Evolutionary conservation across 2,329 filamentous ascomycete genomes (phyloP).

Genomic region (Fusarium euwallaceae): DNA sequence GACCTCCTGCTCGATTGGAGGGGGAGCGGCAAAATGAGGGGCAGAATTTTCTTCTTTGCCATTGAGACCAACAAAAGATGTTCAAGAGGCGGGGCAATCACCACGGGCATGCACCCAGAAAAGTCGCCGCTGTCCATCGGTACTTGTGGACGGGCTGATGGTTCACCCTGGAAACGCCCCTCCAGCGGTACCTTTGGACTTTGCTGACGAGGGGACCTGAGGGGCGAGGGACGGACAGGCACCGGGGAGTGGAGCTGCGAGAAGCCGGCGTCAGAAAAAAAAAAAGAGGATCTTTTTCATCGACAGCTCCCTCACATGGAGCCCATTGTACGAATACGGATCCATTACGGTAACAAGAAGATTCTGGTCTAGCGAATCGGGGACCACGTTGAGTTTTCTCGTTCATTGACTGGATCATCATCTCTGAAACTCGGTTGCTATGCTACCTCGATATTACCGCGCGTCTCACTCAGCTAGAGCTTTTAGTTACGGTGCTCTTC

Average conservation of each 20-base stretch:
- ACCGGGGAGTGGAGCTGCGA: conserved; percentile 35
- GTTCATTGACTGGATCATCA: conserved; percentile 38
- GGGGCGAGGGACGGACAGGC: conserved; percentile 13
- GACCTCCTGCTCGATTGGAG: conserved; percentile 24
- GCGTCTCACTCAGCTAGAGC: not conserved
- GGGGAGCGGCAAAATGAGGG: conserved; percentile 47
- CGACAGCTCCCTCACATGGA: conserved; percentile 23
- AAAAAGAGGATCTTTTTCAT: conserved; percentile 36
- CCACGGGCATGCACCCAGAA: conserved; percentile 7
- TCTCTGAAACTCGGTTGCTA: not conserved
- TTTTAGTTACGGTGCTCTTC: not conserved
- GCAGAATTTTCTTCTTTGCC: conserved; percentile 47
- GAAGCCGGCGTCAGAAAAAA: conserved; percentile 22
- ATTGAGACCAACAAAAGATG: conserved; percentile 21
- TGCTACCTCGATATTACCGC: not conserved
- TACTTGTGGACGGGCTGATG: conserved; percentile 30
- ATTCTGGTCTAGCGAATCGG: conserved; percentile 11
- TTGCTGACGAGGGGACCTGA: not conserved
- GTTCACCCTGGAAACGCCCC: conserved; percentile 22
- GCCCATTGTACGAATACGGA: conserved; percentile 35
- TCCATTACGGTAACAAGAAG: not conserved
- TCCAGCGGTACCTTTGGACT: conserved; percentile 8
- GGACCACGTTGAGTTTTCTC: conserved; percentile 46
- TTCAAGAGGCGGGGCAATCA: conserved; percentile 34
- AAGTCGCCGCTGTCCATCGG: conserved; percentile 8